These are phyloP conservation scores for Pisolithus tinctorius DNA, from an alignment of 768 basidiomycete species.

Conservation along the genomic window DNA sequence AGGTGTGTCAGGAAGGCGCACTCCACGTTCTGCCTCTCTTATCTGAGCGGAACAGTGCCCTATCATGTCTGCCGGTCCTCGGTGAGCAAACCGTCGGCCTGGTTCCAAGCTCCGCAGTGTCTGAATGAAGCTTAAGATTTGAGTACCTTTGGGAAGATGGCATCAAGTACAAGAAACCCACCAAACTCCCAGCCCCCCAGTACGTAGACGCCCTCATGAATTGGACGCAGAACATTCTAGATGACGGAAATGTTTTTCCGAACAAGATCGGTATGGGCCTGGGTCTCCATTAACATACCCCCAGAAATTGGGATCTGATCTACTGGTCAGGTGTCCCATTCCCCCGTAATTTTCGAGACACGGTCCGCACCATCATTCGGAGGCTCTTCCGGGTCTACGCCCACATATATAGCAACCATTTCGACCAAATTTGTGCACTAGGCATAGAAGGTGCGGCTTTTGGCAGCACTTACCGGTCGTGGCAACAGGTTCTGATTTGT, in stretches of 20 bases:
- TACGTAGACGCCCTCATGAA: slow-evolving; percentile 99
- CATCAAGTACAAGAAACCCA: slow-evolving; percentile 76
- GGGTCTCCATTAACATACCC: not conserved
- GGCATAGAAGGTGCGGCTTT: slow-evolving; percentile 82
- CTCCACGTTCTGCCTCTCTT: slow-evolving; percentile 5
- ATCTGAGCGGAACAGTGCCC: slow-evolving; percentile 54
- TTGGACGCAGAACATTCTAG: slow-evolving; percentile 90
- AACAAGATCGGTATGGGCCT: slow-evolving; percentile 76
- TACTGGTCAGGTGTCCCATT: slow-evolving; percentile 73
- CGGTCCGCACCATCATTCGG: slow-evolving; percentile 85
- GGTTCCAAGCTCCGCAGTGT: not conserved
- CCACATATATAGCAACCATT: slow-evolving; percentile 98
- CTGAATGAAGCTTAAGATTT: slow-evolving; percentile 47
- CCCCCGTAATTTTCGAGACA: slow-evolving; percentile 83
- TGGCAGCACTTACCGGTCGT: not conserved
- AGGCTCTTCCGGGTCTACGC: slow-evolving; percentile 96
- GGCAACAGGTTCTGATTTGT: not conserved
- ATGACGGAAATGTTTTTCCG: slow-evolving; percentile 90
- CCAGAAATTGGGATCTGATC: slow-evolving; percentile 3
- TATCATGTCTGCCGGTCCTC: slow-evolving; percentile 94
- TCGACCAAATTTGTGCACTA: slow-evolving; percentile 96
- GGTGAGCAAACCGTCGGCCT: slow-evolving; percentile 40
- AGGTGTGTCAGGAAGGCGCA: slow-evolving; percentile 43
- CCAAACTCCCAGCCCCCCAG: slow-evolving; percentile 91
- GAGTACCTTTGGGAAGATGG: slow-evolving; percentile 96